Evolutionary conservation across 2,329 filamentous ascomycete genomes (phyloP).

Genomic region (Colletotrichum camelliae): DNA sequence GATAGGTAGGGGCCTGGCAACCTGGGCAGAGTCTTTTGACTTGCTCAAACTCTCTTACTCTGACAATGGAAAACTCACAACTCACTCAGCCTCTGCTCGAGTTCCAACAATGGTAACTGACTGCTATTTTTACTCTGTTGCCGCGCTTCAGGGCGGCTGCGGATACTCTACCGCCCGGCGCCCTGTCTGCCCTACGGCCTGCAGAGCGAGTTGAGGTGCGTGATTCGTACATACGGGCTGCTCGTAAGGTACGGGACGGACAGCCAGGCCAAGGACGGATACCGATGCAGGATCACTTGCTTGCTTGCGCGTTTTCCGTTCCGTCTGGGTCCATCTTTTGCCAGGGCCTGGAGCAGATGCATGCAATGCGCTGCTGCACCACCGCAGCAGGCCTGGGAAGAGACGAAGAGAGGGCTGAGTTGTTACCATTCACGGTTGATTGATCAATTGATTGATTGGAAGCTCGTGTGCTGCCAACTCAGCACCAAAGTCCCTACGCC

Average conservation of each 20-base stretch:
- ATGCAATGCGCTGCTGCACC: neutral
- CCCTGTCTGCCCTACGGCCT: neutral
- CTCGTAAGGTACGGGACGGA: neutral
- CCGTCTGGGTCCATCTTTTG: constrained; percentile 7
- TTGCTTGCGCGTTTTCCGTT: constrained; percentile 5
- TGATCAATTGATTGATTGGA: neutral
- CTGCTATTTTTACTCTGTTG: neutral
- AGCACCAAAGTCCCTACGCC: neutral
- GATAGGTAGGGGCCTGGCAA: neutral
- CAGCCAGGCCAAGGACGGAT: neutral
- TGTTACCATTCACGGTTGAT: neutral
- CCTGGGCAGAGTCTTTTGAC: neutral
- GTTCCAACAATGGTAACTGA: neutral
- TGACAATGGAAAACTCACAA: neutral
- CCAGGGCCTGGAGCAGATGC: neutral
- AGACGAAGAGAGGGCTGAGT: neutral
- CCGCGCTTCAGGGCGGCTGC: neutral
- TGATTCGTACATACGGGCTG: neutral
- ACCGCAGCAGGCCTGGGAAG: neutral
- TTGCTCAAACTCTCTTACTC: neutral
- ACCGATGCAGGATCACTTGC: neutral
- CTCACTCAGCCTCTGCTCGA: neutral
- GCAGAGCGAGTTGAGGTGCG: neutral
- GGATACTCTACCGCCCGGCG: neutral
- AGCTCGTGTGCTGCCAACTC: neutral